Base-by-base conservation (phyloP, 805 yeast genomes). In the Yarrowia deformans region DNA sequence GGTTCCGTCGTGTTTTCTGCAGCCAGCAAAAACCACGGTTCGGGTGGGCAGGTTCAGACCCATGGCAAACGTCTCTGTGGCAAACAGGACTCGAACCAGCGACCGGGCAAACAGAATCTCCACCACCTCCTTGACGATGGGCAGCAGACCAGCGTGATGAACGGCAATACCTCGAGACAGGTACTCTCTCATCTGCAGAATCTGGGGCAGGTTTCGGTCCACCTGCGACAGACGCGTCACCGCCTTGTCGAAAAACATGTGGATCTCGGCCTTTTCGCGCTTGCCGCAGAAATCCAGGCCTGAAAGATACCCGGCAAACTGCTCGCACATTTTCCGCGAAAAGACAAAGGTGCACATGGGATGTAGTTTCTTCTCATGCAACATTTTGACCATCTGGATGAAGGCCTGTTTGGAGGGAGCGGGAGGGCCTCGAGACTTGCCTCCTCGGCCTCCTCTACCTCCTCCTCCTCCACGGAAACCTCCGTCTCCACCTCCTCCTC, bases 31-130 rank as follows among this genome's bases (percentile, higher is more conserved):
- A 0, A 94, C 93, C 43, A 95, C 99, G 0, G 99, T 95, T 80
- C 97, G 88, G 0, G 99, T 94, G 13, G 99, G 99, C 75, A 95
- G 82, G 77, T 95, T 95, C 77, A 95, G 84, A 14, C 99, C 99
- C 98, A 95, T 95, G 8, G 99, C 98, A 83, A 95, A 94, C 0
- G 99, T 95, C 78, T 95, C 99, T 0, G 99, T 95, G 0, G 99
- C 98, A 81, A 95, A 95, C 67, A 95, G 81, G 1, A 94, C 95
- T 77, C 93, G 93, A 54, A 95, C 90, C 66, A 94, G 82, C 0
- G 97, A 88, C 73, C 87, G 89, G 0, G 98, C 88, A 80, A 95
- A 95, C 60, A 95, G 79, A 69, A 95, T 93, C 79, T 95, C 99
- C 72, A 93, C 93, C 56, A 92, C 87, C 76, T 93, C 98, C 75